Conservation (phyloP, 805 yeast species). For the Metschnikowia lochheadii region DNA sequence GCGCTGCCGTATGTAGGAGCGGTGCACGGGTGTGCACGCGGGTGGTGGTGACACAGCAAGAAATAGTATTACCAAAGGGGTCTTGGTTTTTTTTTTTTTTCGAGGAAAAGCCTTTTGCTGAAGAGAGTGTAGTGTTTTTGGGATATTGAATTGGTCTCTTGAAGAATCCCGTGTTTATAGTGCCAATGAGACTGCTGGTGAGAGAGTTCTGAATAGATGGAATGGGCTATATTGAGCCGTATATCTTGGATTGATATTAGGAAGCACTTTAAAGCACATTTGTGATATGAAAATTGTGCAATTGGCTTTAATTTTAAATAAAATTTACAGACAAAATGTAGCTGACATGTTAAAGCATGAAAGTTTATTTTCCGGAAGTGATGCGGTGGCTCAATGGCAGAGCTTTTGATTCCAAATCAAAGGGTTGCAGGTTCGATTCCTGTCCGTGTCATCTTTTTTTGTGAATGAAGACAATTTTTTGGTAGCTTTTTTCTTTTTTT, state of each 20-base stretch:
- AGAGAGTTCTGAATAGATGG: not conserved
- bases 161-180: not conserved
- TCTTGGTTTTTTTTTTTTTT: not conserved
- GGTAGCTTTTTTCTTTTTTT: too few species aligned
- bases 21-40: slow-evolving; percentile 2
- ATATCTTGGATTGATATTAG: not conserved
- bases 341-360: not conserved
- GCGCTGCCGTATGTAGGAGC: slow-evolving; percentile 8
- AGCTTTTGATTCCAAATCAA: slow-evolving; percentile 24
- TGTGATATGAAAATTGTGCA: too few species aligned
- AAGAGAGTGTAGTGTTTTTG: too few species aligned
- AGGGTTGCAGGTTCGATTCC: slow-evolving; percentile 25
- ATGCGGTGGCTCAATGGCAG: slow-evolving; percentile 25
- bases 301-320: too few species aligned
- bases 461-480: too few species aligned
- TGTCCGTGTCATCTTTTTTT: slow-evolving; percentile 21
- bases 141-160: too few species aligned
- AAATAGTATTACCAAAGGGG: not conserved
- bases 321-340: too few species aligned
- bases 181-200: not conserved
- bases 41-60: not conserved
- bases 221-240: not conserved
- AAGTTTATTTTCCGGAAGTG: not conserved
- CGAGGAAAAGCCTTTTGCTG: not conserved
- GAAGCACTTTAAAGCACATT: not conserved